Percentiles rank a stretch among this genome's conserved stretches.
Evolutionary conservation across 129 eudicot genomes (phyloP).

Genomic region (Flaveria robusta): DNA sequence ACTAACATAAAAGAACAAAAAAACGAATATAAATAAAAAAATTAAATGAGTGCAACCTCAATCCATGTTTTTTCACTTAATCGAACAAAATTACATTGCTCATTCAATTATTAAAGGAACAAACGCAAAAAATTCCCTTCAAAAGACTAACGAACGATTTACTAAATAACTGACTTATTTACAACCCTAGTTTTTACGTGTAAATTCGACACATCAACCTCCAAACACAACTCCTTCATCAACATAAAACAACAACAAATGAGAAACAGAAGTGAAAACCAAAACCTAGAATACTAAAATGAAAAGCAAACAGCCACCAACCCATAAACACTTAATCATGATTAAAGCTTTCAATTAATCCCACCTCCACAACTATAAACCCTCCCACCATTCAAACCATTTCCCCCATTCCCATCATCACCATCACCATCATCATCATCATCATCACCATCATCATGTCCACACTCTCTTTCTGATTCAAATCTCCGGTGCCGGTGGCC

Average conservation of each 20-base stretch:
- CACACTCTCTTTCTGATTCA: neutral
- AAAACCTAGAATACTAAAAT: neutral
- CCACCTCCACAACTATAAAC: constrained; percentile 3
- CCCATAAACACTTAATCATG: constrained; percentile 20
- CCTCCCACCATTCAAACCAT: constrained; percentile 4
- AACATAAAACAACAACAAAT: neutral
- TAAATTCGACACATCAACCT: too few relatives aligned
- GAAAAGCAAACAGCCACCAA: constrained; percentile 28
- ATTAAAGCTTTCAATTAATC: neutral
- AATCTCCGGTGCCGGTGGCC: constrained; percentile 4
- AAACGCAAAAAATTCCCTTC: too few relatives aligned
- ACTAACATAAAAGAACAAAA: too few relatives aligned
- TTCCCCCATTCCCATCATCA: neutral
- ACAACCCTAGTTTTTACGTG: too few relatives aligned
- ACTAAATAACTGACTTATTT: too few relatives aligned
- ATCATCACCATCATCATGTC: neutral
- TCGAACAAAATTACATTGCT: too few relatives aligned
- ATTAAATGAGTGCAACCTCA: too few relatives aligned
- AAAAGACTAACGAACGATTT: too few relatives aligned
- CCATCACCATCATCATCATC: neutral
- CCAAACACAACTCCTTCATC: too few relatives aligned
- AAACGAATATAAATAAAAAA: too few relatives aligned
- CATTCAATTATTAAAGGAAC: too few relatives aligned
- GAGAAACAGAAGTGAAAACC: neutral
- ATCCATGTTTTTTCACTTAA: too few relatives aligned